A percentile compares a stretch with the other conserved stretches of the same genome.
These are phyloP conservation scores for Vachellia pachyceras DNA, from an alignment of 306 rosid species.

Conservation along the genomic window DNA sequence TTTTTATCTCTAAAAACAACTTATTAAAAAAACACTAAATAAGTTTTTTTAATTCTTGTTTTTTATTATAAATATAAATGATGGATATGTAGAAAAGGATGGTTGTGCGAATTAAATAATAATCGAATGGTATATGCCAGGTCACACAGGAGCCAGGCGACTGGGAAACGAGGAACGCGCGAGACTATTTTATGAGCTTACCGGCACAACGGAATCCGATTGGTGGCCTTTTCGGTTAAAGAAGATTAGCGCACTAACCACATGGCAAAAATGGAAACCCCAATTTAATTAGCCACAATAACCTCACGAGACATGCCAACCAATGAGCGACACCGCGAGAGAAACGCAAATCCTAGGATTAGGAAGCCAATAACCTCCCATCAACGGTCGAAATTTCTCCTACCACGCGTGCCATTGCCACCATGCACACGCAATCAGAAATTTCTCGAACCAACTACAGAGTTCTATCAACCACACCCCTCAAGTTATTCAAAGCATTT, in stretches of 20 bases:
- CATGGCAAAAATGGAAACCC: background rate
- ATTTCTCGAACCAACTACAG: conserved; percentile 58
- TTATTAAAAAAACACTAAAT: no score
- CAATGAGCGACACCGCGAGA: conserved; percentile 44
- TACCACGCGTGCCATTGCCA: conserved; percentile 4
- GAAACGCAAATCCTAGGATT: background rate
- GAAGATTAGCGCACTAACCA: background rate
- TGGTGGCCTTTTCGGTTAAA: no score
- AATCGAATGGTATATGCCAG: no score
- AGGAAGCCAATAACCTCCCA: background rate
- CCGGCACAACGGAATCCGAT: no score
- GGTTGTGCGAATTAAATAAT: no score
- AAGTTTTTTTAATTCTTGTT: no score
- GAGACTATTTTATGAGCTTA: background rate
- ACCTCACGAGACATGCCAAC: background rate
- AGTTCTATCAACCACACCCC: background rate
- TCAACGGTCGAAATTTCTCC: conserved; percentile 25
- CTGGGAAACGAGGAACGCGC: background rate
- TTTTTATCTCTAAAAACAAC: no score
- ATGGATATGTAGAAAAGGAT: no score
- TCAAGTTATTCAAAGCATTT: background rate
- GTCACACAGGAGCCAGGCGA: no score
- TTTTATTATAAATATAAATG: no score
- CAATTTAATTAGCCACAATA: background rate
- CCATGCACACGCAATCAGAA: conserved; percentile 32